Evolutionary conservation across 441 rosid species (phyloP), one percentile per base, ranked within the genome.

Genomic region (Adansonia grandidieri): DNA sequence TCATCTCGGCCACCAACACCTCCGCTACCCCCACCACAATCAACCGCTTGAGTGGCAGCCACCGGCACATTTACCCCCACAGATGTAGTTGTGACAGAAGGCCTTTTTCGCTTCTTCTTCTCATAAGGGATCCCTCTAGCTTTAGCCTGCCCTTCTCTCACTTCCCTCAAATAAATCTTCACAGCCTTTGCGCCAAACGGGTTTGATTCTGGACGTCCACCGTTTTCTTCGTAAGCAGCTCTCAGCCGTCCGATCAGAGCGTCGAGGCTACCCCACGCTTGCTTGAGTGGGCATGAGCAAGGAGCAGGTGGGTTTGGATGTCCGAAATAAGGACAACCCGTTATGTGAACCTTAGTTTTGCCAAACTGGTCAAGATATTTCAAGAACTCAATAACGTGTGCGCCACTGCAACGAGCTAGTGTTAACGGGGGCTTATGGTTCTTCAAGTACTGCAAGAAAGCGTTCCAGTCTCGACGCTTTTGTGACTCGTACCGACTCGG

Each of bases 221-320:
- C 93, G 88, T 89, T 90, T 79, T 92, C 97, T 77, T 93, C 97
- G 56, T 88, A 92, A 3, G 98, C 97, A 1, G 98, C 98, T 82
- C 98, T 89, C 65, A 93, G 86, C 81, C 97, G 92, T 82, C 98
- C 98, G 88, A 95, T 92, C 80, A 95, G 83, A 78, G 98, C 98
- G 81, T 95, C 98, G 42, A 93, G 93, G 82, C 97, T 91, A 6
- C 98, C 98, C 98, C 98, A 95, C 0, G 98, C 98, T 66, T 95
- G 98, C 78, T 87, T 92, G 1, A 92, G 90, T 44, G 97, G 98
- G 65, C 98, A 95, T 9, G 93, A 84, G 20, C 98, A 95, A 1
- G 98, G 93, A 20, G 91, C 88, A 0, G 98, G 98, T 0, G 98
- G 98, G 75, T 82, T 90, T 28, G 91, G 91, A 81, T 90, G 88